Evolutionary conservation across 2,329 filamentous ascomycete species (phyloP), one percentile per base, ranked within the genome.

Genomic region (Helotiales sp.): DNA sequence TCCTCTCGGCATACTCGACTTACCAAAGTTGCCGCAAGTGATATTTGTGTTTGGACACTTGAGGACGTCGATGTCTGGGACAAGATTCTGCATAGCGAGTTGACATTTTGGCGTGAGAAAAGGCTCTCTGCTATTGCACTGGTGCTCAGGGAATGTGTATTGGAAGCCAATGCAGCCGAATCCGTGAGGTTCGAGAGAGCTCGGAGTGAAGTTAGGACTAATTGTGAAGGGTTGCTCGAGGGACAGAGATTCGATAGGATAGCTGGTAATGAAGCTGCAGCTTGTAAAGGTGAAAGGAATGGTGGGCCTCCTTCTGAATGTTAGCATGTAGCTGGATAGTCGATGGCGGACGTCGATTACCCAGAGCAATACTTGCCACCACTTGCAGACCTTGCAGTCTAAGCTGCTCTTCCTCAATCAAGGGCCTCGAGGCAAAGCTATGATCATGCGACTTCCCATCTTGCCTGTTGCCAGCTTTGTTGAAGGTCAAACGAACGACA

Each of bases 281-380:
- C 86, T 69, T 93, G 83, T 30, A 98, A 83, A 17, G 93, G 91
- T 6, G 85, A 81, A 49, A 97, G 85, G 78, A 96, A 97, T 17
- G 90, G 82, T 52, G 93, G 87, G 6, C 95, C 94, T 72, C 91
- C 93, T 96, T 76, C 6, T 47, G 6, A 64, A 26, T 11, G 24
- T 73, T 66, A 72, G 70, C 47, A 64, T 13, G 58, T 49, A 34
- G 7, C n/a, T 66, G 7, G 37, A 22, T 7, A 40, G n/a, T 20
- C 15, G 22, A n/a, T 34, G 22, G 32, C 7, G 43, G 32, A 30
- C 61, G 13, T 24, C 72, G 84, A 28, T 75, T 84, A 93, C 94
- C 93, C 80, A 91, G 90, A 65, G 93, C 92, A 76, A 98, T 87
- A 78, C 92, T 96, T 55, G 91, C 90, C 40, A 97, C 82, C n/a